phyloP scores from a whole-genome alignment of 1,139 yeast species.

The Debaryomyces singareniensis region DNA sequence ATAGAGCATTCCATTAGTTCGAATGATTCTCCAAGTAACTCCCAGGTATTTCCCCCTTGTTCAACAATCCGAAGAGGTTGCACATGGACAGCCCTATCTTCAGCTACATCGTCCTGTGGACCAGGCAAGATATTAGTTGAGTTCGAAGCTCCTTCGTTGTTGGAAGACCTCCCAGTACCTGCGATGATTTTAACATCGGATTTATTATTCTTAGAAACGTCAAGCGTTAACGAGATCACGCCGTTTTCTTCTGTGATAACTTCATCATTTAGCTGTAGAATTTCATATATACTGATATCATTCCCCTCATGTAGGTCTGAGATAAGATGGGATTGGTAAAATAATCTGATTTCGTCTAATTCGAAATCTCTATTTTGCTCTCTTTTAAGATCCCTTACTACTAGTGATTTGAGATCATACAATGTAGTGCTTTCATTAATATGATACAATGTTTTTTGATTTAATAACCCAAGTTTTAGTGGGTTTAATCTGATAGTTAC shows the following conservation, averaged over 20 bases:
- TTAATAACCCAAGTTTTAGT: constrained; percentile 10
- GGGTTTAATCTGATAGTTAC: neutral
- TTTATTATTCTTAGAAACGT: constrained; percentile 7
- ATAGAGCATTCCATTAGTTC: constrained; percentile 13
- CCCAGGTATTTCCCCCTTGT: constrained; percentile 20
- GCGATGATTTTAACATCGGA: constrained; percentile 2
- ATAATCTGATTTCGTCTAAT: constrained; percentile 20
- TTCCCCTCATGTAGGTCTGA: constrained; percentile 6
- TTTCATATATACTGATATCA: constrained; percentile 8
- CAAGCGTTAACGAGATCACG: constrained; percentile 9
- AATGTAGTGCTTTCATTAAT: constrained; percentile 15
- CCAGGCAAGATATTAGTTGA: constrained; percentile 5
- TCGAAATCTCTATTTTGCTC: constrained; percentile 22
- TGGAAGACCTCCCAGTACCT: constrained; percentile 14
- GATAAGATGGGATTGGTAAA: constrained; percentile 9
- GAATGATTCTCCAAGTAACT: constrained; percentile 19
- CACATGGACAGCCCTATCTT: constrained; percentile 3
- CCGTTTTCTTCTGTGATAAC: constrained; percentile 6
- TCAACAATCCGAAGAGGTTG: constrained; percentile 20
- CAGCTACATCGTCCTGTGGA: neutral
- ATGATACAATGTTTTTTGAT: constrained; percentile 20
- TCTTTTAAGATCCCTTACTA: constrained; percentile 19
- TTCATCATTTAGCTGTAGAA: constrained; percentile 10
- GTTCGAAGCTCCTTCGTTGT: constrained; percentile 16
- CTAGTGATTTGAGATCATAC: constrained; percentile 15